A percentile compares a stretch with the other conserved stretches of the same genome.
Conservation (phyloP, 257 asterid species). For the Rehmannia glutinosa region DNA sequence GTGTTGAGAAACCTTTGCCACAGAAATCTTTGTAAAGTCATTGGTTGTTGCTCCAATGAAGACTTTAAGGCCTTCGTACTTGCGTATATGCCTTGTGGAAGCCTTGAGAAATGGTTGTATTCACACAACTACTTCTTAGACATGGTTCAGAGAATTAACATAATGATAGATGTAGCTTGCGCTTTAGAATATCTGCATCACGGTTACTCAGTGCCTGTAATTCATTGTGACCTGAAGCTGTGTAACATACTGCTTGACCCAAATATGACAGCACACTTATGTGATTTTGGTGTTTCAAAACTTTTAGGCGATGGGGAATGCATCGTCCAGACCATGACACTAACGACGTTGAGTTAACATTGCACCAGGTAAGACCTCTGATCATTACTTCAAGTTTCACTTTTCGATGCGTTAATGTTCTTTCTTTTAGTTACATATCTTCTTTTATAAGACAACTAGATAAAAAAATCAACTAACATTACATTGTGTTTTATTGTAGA, state of each 20-base stretch:
- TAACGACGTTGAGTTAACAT: neutral
- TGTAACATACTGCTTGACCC: neutral
- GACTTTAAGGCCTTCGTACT: neutral
- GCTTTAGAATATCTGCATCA: neutral
- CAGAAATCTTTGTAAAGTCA: neutral
- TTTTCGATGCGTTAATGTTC: neutral
- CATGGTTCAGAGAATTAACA: neutral
- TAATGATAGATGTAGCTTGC: neutral
- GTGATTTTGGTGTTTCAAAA: neutral
- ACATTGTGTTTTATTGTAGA: neutral
- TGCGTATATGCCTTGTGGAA: neutral
- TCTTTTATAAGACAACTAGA: neutral
- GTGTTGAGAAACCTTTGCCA: neutral
- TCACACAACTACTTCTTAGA: neutral
- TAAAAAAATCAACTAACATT: neutral
- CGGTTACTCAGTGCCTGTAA: neutral
- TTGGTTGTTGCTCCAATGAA: neutral
- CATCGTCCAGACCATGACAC: neutral
- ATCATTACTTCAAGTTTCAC: neutral
- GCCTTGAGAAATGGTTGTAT: neutral
- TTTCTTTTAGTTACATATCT: too few relatives aligned
- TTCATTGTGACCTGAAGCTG: neutral
- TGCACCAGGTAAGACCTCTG: neutral
- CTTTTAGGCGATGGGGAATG: neutral
- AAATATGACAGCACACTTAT: neutral